phyloP scores from a whole-genome alignment of 306 rosid genomes.

The Rubus parviflorus region DNA sequence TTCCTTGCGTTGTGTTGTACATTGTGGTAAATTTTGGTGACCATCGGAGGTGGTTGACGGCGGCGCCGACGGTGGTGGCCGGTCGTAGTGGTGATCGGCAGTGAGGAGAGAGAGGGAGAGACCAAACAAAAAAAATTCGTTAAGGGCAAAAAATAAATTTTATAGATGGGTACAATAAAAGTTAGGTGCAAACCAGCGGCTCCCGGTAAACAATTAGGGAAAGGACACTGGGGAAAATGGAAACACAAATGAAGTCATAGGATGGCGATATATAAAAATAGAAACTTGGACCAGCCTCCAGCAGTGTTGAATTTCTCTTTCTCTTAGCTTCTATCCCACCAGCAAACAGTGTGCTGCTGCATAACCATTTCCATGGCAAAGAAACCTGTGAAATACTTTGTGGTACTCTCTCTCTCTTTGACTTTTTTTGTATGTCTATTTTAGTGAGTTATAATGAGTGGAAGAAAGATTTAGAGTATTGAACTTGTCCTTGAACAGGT shows the following conservation, averaged over 20 bases:
- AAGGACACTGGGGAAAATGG: not conserved
- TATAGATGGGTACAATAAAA: too few species aligned
- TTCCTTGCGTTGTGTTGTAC: too few species aligned
- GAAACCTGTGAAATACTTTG: slow-evolving; percentile 49
- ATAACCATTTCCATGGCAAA: slow-evolving; percentile 33
- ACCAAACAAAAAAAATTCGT: too few species aligned
- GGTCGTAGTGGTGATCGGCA: too few species aligned
- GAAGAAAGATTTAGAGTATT: not conserved
- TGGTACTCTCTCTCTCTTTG: slow-evolving; percentile 36
- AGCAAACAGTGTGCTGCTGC: not conserved
- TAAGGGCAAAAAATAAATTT: too few species aligned
- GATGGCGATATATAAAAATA: not conserved
- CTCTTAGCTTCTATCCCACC: not conserved
- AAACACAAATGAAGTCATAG: too few species aligned
- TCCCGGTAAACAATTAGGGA: too few species aligned
- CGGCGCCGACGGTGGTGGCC: too few species aligned
- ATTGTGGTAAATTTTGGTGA: too few species aligned
- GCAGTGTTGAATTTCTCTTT: not conserved
- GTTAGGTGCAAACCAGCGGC: too few species aligned
- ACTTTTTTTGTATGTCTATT: not conserved
- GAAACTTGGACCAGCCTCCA: not conserved
- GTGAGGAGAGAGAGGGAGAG: too few species aligned
- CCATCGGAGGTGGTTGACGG: too few species aligned
- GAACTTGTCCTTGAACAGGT: not conserved
- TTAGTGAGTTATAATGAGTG: not conserved